These are phyloP conservation scores for Rachicladosporium sp. DNA, from an alignment of 2,329 filamentous ascomycete genomes.

Conservation along the genomic window DNA sequence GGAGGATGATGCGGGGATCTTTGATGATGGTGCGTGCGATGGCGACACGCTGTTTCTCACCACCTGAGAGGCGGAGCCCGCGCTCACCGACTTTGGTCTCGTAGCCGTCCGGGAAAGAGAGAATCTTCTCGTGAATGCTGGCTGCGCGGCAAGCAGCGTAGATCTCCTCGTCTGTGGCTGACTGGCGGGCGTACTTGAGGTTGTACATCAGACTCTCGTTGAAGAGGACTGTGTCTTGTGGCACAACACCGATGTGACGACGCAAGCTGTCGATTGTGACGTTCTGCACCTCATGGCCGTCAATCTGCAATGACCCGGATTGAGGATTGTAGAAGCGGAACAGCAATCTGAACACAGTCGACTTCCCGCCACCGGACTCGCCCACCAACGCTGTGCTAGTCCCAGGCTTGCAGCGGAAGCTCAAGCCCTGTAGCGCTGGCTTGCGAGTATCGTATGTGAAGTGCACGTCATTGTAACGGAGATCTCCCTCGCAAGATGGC, in stretches of 20 bases:
- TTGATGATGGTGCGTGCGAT: constrained; percentile 91
- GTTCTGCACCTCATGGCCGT: constrained; percentile 64
- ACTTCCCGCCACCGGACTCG: constrained; percentile 94
- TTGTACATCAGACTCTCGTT: constrained; percentile 95
- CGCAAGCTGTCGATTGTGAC: constrained; percentile 90
- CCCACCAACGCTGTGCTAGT: constrained; percentile 94
- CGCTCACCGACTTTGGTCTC: constrained; percentile 84
- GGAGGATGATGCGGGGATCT: constrained; percentile 78
- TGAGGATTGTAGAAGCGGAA: constrained; percentile 91
- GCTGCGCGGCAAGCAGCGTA: constrained; percentile 72
- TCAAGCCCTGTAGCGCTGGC: constrained; percentile 70
- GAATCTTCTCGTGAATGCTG: constrained; percentile 84
- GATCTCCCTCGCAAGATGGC: constrained; percentile 60
- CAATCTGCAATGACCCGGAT: constrained; percentile 68
- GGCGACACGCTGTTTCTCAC: constrained; percentile 86
- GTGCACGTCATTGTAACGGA: constrained; percentile 76
- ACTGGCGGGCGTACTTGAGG: constrained; percentile 73
- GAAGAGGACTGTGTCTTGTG: constrained; percentile 91
- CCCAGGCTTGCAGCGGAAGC: constrained; percentile 75
- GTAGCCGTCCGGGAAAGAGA: constrained; percentile 79
- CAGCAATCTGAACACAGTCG: constrained; percentile 86
- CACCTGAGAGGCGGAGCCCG: constrained; percentile 73
- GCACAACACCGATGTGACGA: constrained; percentile 84
- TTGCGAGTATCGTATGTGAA: constrained; percentile 85
- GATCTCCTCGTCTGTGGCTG: constrained; percentile 69